Base-by-base conservation (phyloP, 805 yeast genomes). In the Candida boidinii region DNA sequence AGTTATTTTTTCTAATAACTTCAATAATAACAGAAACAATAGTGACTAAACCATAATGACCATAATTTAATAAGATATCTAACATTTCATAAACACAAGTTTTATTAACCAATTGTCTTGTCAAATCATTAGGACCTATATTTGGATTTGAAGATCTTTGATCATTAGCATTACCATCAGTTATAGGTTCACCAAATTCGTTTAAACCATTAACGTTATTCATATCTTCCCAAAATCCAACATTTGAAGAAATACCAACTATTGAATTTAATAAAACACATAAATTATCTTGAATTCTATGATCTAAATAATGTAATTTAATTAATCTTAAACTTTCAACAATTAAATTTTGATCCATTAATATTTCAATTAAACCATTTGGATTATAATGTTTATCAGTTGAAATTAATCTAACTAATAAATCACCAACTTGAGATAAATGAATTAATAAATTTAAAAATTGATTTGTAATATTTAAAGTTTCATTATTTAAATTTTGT, bases 11-110 rank as follows among this genome's bases (percentile, higher is more conserved):
- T 48, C 98, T 72, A 34, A 92, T 90, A 27, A 90, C 72, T 58
- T 90, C 98, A 42, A 92, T 90, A 20, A 92, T 73, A 26, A 92
- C 85, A 7, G 95, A 87, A 19, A 92, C 98, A 47, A 95, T 94
- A 37, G 92, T 90, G 26, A 88, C 84, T 40, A 92, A 68, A 1
- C 96, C 94, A 35, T 57, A 55, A 29, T 84, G 77, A 30, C 95
- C 95, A 38, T 81, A 79, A 35, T 62, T 53, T 37, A 90, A 71
- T 73, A 92, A 84, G 23, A 85, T 76, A 18, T 78, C 64, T 26
- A 90, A 76, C 55, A 92, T 68, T 41, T 70, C 70, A 34, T 69
- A 60, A 42, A 87, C 68, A 39, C 83, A 71, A 29, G 68, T 64
- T 21, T 73, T 73, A 2, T 92, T 79, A 5, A 88, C 96, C 25